Evolutionary conservation across 768 basidiomycete genomes (phyloP).

Genomic region (Xerocomus brunneocitrinus): DNA sequence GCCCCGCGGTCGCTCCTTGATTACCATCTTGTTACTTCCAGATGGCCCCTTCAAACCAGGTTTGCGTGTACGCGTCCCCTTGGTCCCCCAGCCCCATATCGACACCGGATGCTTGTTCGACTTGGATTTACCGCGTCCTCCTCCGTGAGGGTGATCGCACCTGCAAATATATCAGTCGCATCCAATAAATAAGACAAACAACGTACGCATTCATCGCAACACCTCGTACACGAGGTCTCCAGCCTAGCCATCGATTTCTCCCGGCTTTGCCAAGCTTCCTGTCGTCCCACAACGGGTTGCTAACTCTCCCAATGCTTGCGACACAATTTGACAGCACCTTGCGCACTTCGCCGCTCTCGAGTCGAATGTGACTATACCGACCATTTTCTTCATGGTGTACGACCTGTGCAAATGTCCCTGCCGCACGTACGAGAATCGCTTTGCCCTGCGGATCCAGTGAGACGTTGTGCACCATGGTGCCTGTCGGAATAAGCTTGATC

Average conservation of each 20-base stretch:
- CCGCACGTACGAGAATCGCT: conserved; percentile 81
- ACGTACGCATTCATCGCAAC: conserved; percentile 94
- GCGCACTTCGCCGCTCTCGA: conserved; percentile 92
- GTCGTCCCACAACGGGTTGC: conserved; percentile 87
- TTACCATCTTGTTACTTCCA: conserved; percentile 85
- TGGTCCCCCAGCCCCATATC: conserved; percentile 89
- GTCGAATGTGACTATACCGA: conserved; percentile 73
- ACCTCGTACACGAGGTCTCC: conserved; percentile 84
- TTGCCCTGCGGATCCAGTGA: conserved; percentile 71
- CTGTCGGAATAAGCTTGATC: conserved; percentile 86
- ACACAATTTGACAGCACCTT: conserved; percentile 75
- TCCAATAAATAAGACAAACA: neutral
- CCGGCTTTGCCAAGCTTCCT: conserved; percentile 89
- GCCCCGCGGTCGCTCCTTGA: conserved; percentile 81
- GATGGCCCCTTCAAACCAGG: conserved; percentile 89
- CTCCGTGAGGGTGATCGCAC: conserved; percentile 91
- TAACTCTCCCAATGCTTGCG: conserved; percentile 89
- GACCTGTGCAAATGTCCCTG: conserved; percentile 81
- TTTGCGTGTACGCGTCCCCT: conserved; percentile 89
- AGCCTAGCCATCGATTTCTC: conserved; percentile 79
- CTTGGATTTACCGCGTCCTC: conserved; percentile 97
- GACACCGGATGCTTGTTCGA: conserved; percentile 92
- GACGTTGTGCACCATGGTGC: conserved; percentile 84
- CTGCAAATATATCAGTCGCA: conserved; percentile 33
- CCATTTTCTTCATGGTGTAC: conserved; percentile 70